Conservation (phyloP, 2,329 filamentous ascomycete species). For the Cladosporium velox region DNA sequence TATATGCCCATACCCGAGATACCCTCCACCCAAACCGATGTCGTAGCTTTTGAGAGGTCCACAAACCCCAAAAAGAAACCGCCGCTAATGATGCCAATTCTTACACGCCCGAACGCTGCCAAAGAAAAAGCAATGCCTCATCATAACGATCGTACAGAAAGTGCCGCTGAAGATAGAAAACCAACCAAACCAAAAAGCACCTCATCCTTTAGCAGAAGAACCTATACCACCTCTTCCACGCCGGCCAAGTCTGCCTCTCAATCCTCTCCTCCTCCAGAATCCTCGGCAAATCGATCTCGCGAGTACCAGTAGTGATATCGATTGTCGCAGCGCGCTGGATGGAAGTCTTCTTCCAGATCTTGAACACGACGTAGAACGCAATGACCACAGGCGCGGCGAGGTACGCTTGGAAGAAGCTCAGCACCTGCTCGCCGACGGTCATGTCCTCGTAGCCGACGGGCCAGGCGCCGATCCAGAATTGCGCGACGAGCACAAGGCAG, state of each 20-base stretch:
- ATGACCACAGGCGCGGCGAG: constrained; percentile 39
- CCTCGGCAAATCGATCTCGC: constrained; percentile 13
- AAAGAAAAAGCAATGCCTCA: neutral
- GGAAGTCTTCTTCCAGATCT: constrained; percentile 69
- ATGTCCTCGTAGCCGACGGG: constrained; percentile 62
- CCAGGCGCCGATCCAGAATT: constrained; percentile 76
- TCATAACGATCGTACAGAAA: neutral
- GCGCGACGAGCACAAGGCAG: constrained; percentile 71
- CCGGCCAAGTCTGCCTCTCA: constrained; percentile 18
- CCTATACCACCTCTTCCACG: constrained; percentile 21
- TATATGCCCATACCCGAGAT: neutral
- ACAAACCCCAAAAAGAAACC: neutral
- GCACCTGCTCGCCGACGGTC: constrained; percentile 37
- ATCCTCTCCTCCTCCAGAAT: constrained; percentile 17
- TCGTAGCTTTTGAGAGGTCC: neutral
- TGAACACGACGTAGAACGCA: constrained; percentile 61
- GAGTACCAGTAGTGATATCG: constrained; percentile 17
- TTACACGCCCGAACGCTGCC: constrained; percentile 1
- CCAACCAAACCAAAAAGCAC: neutral
- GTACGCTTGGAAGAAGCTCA: constrained; percentile 37
- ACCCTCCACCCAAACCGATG: neutral
- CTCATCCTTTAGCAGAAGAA: constrained; percentile 17
- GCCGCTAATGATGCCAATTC: neutral
- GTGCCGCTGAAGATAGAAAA: neutral
- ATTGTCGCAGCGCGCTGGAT: constrained; percentile 14